phyloP scores from a whole-genome alignment of 2,329 filamentous ascomycete genomes.

The Botrytis medusae region DNA sequence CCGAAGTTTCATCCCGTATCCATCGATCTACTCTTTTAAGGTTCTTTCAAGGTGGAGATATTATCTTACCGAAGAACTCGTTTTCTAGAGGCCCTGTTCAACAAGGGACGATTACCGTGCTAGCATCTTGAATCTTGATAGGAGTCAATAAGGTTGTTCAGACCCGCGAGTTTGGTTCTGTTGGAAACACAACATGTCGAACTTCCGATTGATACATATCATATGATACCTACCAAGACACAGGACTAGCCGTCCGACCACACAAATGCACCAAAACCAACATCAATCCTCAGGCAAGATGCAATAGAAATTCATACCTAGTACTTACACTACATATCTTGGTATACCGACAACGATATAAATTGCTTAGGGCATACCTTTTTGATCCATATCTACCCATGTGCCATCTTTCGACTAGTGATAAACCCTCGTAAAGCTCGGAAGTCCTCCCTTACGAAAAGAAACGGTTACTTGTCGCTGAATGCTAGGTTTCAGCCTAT shows the following conservation, averaged over 20 bases:
- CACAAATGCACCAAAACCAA: background rate
- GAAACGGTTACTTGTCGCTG: background rate
- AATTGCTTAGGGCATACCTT: background rate
- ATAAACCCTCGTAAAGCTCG: background rate
- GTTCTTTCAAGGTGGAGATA: background rate
- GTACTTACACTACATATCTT: background rate
- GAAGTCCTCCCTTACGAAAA: background rate
- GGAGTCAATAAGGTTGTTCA: conserved; percentile 5
- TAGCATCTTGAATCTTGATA: background rate
- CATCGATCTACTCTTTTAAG: conserved; percentile 1
- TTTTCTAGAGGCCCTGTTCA: background rate
- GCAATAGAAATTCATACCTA: background rate
- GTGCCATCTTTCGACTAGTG: no score
- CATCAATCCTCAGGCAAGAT: background rate
- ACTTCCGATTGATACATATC: background rate
- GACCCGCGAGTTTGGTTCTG: conserved; percentile 6
- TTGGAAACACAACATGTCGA: background rate
- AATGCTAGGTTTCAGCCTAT: background rate
- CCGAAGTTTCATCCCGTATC: conserved; percentile 5
- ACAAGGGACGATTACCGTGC: background rate
- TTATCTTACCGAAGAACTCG: background rate
- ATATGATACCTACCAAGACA: background rate
- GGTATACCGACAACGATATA: background rate
- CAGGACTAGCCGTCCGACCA: background rate
- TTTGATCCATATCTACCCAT: background rate